These are phyloP conservation scores for Mycena rosella DNA, from an alignment of 768 basidiomycete genomes.

Conservation along the genomic window DNA sequence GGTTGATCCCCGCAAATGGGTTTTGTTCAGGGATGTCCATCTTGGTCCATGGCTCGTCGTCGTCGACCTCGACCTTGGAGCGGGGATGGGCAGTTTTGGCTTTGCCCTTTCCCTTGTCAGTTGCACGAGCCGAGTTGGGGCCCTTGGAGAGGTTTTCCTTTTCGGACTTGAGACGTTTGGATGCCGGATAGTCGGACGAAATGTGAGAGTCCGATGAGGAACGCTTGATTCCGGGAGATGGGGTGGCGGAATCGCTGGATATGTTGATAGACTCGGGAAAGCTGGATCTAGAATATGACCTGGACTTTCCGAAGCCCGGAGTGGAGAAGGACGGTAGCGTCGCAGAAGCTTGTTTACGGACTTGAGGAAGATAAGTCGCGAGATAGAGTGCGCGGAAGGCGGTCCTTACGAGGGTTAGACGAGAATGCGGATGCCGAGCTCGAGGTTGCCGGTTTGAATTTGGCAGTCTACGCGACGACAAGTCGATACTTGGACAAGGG, in stretches of 20 bases:
- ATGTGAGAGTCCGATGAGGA: conserved; percentile 56
- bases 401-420: conserved; percentile 1
- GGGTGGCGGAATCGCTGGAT: conserved; percentile 53
- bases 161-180: conserved; percentile 53
- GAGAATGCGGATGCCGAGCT: conserved; percentile 16
- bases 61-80: conserved; percentile 4
- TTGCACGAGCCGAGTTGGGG: background rate
- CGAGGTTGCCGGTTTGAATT: conserved; percentile 60
- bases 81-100: conserved; percentile 12
- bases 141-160: conserved; percentile 51
- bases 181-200: conserved; percentile 43
- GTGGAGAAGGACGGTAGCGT: conserved; percentile 60
- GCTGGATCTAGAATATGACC: conserved; percentile 12
- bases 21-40: conserved; percentile 39
- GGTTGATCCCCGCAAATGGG: conserved; percentile 44
- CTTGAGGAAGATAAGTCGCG: conserved; percentile 29
- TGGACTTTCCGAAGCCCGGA: conserved; percentile 55
- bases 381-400: background rate
- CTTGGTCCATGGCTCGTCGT: conserved; percentile 42
- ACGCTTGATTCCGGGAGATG: conserved; percentile 53
- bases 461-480: conserved; percentile 38
- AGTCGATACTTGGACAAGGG: background rate
- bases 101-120: conserved; percentile 40
- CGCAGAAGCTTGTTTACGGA: conserved; percentile 41
- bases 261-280: conserved; percentile 45